Base-by-base conservation (phyloP, 2,329 filamentous ascomycete species). In the Dothistroma septosporum region DNA sequence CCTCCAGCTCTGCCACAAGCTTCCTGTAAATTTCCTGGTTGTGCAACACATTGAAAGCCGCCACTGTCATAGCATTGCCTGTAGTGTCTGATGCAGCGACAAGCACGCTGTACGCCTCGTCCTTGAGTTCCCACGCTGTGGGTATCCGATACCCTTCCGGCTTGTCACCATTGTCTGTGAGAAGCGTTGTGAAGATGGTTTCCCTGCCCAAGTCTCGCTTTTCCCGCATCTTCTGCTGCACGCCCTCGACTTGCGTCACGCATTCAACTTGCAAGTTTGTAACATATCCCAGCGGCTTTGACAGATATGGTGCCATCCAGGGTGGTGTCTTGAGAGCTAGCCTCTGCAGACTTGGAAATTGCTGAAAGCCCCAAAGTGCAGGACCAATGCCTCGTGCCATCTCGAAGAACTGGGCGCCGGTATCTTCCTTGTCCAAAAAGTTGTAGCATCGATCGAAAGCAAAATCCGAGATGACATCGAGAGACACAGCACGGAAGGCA, bases 51-150 rank as follows among this genome's bases (percentile, higher is more conserved):
- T 76, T 64, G 62, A 73, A 75, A 1, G 66, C 47, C 24, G 70
- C 68, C 48, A 74, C 69, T 1, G 69, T 75, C 61, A 75, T 55
- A 3, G 68, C 71, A 63, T 75, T 75, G 0, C 73, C 73, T 0
- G 74, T 76, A 1, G 73, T 76, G 54, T 75, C 73, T 3, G 73
- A 66, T 1, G 71, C 73, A 0, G 74, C 73, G 9, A 62, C 68
- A 32, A 73, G 53, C 48, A 74, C 44, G 35, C 66, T 64, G 58
- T 67, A 72, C 11, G 64, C 68, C 56, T 74, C 68, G 53, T 73
- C 67, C 55, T 67, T 70, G 16, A 73, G 63, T 47, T 73, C 58
- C 61, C 58, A 56, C 61, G 64, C 56, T 53, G 64, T 50, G 61
- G 72, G 59, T 60, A 73, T 50, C 62, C 55, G 57, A 31, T 57